Base-by-base conservation (phyloP, 306 rosid species). In the Lathyrus aphaca region DNA sequence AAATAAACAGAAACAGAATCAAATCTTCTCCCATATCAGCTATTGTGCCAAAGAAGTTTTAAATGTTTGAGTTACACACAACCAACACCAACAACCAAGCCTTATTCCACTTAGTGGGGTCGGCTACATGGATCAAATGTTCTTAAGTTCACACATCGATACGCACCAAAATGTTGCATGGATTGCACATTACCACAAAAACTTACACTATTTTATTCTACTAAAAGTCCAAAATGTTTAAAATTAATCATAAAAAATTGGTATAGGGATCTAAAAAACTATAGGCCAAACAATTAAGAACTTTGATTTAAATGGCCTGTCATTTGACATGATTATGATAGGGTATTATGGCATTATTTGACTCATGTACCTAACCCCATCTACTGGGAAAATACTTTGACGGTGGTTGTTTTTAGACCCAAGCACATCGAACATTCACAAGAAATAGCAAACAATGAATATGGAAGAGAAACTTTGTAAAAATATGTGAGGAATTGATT, bases 171-270 rank as follows among this genome's bases (percentile, higher is more conserved):
- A n/a, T 53, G 65, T 46, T 61, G 69, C 40, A 10, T 29, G 16
- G 54, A 16, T 42, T 74, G 65, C 48, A 40, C 25, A 39, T 54
- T 73, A 64, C 57, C 45, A 53, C 46, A 30, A 53, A 19, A 39
- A 9, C 10, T 17, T 74, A 27, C 7, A 25, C 67, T 23, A 37
- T 64, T 64, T 51, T 55, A 56, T 51, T 42, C 45, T 4, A 65
- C 46, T 18, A 64, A 46, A 46, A 51, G 29, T 51, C 29, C 30
- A 55, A 74, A 45, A 54, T 18, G 16, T 29, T 23, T 2, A 10
- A 73, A 54, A 46, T 15, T 64, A 40, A 54, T 64, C 66, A 17
- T 44, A 8, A 30, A 57, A 49, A 53, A 54, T 17, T 65, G 40
- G 58, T 53, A 48, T 4, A 44, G 10, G 16, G 57, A 43, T 30